These are phyloP conservation scores for Platanthera zijinensis DNA, from an alignment of 106 monocot genomes.

Conservation along the genomic window DNA sequence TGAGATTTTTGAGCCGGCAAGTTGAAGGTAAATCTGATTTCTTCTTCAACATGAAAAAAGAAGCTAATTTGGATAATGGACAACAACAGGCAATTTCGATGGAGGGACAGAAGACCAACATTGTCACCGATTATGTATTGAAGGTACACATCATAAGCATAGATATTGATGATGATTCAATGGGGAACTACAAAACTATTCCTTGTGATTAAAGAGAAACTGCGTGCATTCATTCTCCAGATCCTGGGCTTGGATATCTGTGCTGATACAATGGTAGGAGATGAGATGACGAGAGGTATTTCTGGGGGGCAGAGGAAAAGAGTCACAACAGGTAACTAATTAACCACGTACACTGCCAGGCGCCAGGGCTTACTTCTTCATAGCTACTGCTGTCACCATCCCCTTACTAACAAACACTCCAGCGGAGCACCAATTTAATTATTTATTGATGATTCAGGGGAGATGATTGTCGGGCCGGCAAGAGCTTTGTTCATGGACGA, in stretches of 20 bases:
- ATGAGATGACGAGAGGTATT: slow-evolving; percentile 56
- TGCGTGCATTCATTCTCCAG: slow-evolving; percentile 7
- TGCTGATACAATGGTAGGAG: slow-evolving; percentile 62
- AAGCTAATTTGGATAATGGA: background rate
- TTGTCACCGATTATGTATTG: slow-evolving; percentile 54
- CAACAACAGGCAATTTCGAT: slow-evolving; percentile 35
- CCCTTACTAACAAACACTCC: background rate
- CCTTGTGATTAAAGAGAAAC: too few species aligned
- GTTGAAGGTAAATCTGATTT: background rate
- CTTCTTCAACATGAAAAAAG: too few species aligned
- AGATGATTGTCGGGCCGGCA: slow-evolving; percentile 48
- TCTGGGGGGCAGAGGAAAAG: slow-evolving; percentile 62
- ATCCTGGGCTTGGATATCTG: slow-evolving; percentile 57
- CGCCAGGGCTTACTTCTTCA: too few species aligned
- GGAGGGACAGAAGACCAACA: slow-evolving; percentile 26
- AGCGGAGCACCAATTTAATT: background rate
- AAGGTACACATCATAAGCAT: slow-evolving; percentile 23
- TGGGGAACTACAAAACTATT: too few species aligned
- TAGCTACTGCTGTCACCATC: background rate
- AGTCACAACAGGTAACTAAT: slow-evolving; percentile 47
- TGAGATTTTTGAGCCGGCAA: background rate
- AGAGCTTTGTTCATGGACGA: slow-evolving; percentile 50
- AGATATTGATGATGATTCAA: background rate
- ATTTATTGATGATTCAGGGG: slow-evolving; percentile 15
- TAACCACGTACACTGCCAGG: too few species aligned